Evolutionary conservation across 2,329 filamentous ascomycete species (phyloP).

Genomic region (Triangularia setosa): DNA sequence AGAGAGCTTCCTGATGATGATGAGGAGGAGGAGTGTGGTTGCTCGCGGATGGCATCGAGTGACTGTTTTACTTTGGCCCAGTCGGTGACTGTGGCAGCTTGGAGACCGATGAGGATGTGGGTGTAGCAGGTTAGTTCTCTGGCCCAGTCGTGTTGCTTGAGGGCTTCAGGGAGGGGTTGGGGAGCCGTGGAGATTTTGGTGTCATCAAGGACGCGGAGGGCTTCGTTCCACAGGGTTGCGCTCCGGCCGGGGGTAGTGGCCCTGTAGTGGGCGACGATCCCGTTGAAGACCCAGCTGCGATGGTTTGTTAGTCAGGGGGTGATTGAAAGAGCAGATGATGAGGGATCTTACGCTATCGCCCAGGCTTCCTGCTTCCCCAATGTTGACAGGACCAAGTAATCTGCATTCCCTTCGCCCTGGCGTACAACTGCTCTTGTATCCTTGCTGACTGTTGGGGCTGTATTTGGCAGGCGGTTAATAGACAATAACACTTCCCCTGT

Average conservation of each 20-base stretch:
- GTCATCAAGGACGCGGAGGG: not conserved
- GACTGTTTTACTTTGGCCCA: slow-evolving; percentile 61
- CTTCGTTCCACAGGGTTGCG: slow-evolving; percentile 39
- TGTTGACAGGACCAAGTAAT: slow-evolving; percentile 58
- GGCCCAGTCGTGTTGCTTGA: slow-evolving; percentile 60
- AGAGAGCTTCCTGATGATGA: slow-evolving; percentile 34
- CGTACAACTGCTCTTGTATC: slow-evolving; percentile 55
- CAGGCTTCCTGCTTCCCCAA: slow-evolving; percentile 58
- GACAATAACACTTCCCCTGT: slow-evolving; percentile 52
- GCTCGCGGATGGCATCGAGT: slow-evolving; percentile 48
- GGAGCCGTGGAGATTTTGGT: slow-evolving; percentile 29
- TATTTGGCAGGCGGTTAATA: slow-evolving; percentile 48
- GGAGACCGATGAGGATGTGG: slow-evolving; percentile 66
- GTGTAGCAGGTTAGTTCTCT: slow-evolving; percentile 64
- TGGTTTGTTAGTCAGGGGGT: slow-evolving; percentile 11
- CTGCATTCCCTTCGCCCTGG: slow-evolving; percentile 44
- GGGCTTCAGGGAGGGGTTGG: slow-evolving; percentile 54
- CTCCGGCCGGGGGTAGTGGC: slow-evolving; percentile 36
- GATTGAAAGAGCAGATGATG: not conserved
- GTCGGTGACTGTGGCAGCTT: slow-evolving; percentile 66
- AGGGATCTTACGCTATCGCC: slow-evolving; percentile 47
- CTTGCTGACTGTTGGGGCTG: slow-evolving; percentile 49
- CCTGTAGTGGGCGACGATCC: slow-evolving; percentile 42
- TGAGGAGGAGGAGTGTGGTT: slow-evolving; percentile 34
- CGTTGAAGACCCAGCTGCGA: slow-evolving; percentile 51